Evolutionary conservation across 2,329 filamentous ascomycete species (phyloP).

Genomic region (Xylariaceae sp.): DNA sequence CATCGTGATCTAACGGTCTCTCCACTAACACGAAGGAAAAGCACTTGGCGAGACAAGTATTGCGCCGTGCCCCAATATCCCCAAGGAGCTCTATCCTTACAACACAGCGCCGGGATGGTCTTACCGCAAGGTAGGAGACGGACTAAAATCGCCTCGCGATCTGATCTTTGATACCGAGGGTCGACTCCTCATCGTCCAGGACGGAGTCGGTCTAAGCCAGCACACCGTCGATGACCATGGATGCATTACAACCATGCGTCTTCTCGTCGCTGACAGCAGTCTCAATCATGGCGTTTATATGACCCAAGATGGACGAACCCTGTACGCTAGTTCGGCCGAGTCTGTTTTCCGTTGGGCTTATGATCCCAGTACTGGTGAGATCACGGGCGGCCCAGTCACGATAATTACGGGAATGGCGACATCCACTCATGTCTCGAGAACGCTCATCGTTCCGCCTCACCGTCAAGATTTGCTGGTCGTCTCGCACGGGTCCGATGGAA

Average conservation of each 20-base stretch:
- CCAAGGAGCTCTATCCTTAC: conserved; percentile 17
- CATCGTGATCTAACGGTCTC: not conserved
- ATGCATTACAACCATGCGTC: conserved; percentile 24
- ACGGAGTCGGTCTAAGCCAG: conserved; percentile 27
- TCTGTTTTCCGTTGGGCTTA: conserved; percentile 53
- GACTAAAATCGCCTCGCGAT: conserved; percentile 24
- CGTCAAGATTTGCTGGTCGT: conserved; percentile 49
- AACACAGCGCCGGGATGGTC: conserved; percentile 24
- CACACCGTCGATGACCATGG: conserved; percentile 25
- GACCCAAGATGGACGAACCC: conserved; percentile 32
- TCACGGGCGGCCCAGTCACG: conserved; percentile 32
- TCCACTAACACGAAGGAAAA: conserved; percentile 4
- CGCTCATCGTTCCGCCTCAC: conserved; percentile 47
- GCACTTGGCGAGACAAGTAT: conserved; percentile 5
- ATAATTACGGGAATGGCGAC: conserved; percentile 50
- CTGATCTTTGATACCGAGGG: conserved; percentile 23
- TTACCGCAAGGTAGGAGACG: conserved; percentile 26
- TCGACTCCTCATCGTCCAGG: conserved; percentile 28
- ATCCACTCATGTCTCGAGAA: conserved; percentile 51
- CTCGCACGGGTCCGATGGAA: conserved; percentile 50
- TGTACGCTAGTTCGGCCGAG: conserved; percentile 43
- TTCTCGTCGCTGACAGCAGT: conserved; percentile 18
- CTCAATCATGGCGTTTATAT: conserved; percentile 42
- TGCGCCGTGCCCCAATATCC: conserved; percentile 19
- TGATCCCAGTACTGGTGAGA: conserved; percentile 40